phyloP scores from a whole-genome alignment of 1,284 basidiomycete species.

The Entoloma clypeatum region DNA sequence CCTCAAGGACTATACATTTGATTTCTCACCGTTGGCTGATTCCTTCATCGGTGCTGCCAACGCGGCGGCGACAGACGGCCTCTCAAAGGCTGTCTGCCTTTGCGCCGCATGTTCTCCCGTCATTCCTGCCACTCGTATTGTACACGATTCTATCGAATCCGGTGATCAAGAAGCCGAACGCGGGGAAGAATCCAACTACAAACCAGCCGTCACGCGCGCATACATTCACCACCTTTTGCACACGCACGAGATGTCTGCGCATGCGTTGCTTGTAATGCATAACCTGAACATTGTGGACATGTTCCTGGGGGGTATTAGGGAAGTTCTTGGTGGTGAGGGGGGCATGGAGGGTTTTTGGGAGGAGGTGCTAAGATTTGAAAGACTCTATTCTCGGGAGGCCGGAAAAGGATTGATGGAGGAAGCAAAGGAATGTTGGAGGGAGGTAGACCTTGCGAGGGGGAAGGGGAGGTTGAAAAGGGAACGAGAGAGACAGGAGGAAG shows the following conservation, averaged over 20 bases:
- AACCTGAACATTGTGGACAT: constrained; percentile 63
- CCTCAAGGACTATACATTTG: constrained; percentile 48
- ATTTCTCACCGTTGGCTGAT: constrained; percentile 51
- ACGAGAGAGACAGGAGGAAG: constrained; percentile 34
- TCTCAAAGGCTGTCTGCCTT: constrained; percentile 38
- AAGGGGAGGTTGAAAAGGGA: constrained; percentile 64
- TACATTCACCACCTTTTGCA: constrained; percentile 80
- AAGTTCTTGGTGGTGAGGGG: constrained; percentile 29
- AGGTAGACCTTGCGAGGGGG: constrained; percentile 62
- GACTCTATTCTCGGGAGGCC: constrained; percentile 47
- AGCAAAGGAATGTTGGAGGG: constrained; percentile 52
- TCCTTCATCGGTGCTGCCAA: constrained; percentile 30
- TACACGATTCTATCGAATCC: constrained; percentile 49
- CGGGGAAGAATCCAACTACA: constrained; percentile 7
- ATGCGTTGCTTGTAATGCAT: constrained; percentile 68
- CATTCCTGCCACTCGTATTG: constrained; percentile 34
- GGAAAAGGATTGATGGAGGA: constrained; percentile 42
- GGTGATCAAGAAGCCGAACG: constrained; percentile 15
- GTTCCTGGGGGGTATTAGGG: constrained; percentile 60
- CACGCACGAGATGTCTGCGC: constrained; percentile 84
- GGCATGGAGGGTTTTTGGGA: constrained; percentile 32
- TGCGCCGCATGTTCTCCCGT: constrained; percentile 65
- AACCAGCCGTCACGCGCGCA: constrained; percentile 54
- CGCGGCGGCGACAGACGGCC: constrained; percentile 7
- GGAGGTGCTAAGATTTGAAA: constrained; percentile 51